Conservation (phyloP, 2,329 filamentous ascomycete species). For the Nakataea oryzae region DNA sequence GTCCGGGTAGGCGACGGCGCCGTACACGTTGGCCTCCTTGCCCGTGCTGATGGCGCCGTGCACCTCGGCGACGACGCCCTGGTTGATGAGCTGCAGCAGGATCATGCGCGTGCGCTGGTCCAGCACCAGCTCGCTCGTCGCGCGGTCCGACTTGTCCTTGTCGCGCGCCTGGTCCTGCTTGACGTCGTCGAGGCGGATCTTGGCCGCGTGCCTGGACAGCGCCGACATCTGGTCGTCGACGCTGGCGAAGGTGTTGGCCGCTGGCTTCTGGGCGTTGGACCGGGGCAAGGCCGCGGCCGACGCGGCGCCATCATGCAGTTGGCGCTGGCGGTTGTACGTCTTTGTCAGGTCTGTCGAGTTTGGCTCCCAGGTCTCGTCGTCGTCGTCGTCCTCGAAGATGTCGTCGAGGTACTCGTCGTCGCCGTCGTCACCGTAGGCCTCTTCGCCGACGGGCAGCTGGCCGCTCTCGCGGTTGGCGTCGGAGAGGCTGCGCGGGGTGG, state of each 20-base stretch:
- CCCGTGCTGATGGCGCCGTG: constrained; percentile 94
- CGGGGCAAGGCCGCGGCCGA: constrained; percentile 44
- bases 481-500: constrained; percentile 7
- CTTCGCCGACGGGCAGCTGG: constrained; percentile 17
- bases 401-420: constrained; percentile 30
- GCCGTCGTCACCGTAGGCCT: constrained; percentile 22
- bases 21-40: constrained; percentile 98
- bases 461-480: constrained; percentile 20
- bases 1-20: constrained; percentile 58
- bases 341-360: constrained; percentile 65
- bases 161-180: constrained; percentile 44
- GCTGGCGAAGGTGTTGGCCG: constrained; percentile 66
- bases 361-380: constrained; percentile 43
- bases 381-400: constrained; percentile 33
- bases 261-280: constrained; percentile 68
- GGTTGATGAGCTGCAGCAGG: constrained; percentile 89
- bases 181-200: constrained; percentile 67
- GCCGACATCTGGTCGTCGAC: constrained; percentile 82
- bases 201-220: constrained; percentile 75
- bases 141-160: constrained; percentile 85
- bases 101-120: constrained; percentile 95
- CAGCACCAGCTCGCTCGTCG: constrained; percentile 88
- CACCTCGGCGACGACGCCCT: constrained; percentile 78
- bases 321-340: constrained; percentile 76
- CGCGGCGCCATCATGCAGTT: constrained; percentile 32